Percentiles rank a stretch among this genome's conserved stretches.
Evolutionary conservation across 2,329 filamentous ascomycete species (phyloP).

Genomic region (Colletotrichum chlorophyti): DNA sequence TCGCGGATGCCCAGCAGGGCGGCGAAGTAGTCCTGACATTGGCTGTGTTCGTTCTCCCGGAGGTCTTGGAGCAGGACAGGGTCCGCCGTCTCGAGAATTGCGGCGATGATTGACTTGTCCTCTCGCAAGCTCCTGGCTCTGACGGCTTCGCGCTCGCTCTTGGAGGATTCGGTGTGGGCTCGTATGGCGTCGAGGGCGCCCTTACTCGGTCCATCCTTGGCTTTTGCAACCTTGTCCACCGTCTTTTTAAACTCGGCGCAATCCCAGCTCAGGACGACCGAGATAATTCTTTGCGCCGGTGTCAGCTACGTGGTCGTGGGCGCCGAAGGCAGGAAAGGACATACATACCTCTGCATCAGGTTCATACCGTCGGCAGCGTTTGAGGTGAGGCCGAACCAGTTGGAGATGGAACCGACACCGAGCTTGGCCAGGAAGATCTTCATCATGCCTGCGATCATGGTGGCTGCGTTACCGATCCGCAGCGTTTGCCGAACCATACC

Average conservation of each 20-base stretch:
- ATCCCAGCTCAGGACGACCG: slow-evolving; percentile 76
- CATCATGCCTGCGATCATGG: slow-evolving; percentile 81
- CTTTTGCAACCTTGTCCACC: slow-evolving; percentile 68
- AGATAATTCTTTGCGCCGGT: slow-evolving; percentile 67
- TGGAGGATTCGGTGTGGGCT: slow-evolving; percentile 58
- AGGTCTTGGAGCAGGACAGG: slow-evolving; percentile 53
- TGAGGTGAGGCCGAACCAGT: slow-evolving; percentile 78
- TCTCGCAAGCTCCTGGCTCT: slow-evolving; percentile 60
- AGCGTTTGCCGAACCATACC: slow-evolving; percentile 75
- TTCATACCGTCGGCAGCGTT: slow-evolving; percentile 82
- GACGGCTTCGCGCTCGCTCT: slow-evolving; percentile 63
- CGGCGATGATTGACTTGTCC: slow-evolving; percentile 67
- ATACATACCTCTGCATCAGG: slow-evolving; percentile 65
- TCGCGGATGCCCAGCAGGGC: slow-evolving; percentile 76
- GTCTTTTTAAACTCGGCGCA: slow-evolving; percentile 72
- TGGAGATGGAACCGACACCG: slow-evolving; percentile 75
- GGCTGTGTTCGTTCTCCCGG: slow-evolving; percentile 65
- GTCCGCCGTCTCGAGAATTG: slow-evolving; percentile 66
- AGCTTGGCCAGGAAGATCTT: slow-evolving; percentile 78
- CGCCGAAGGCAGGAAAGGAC: background rate
- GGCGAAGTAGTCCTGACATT: slow-evolving; percentile 73
- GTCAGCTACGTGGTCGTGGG: slow-evolving; percentile 3
- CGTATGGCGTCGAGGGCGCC: slow-evolving; percentile 68
- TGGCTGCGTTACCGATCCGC: slow-evolving; percentile 78
- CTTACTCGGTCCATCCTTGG: slow-evolving; percentile 63